phyloP scores from a whole-genome alignment of 2,329 filamentous ascomycete genomes.

The Colletotrichum sp. region DNA sequence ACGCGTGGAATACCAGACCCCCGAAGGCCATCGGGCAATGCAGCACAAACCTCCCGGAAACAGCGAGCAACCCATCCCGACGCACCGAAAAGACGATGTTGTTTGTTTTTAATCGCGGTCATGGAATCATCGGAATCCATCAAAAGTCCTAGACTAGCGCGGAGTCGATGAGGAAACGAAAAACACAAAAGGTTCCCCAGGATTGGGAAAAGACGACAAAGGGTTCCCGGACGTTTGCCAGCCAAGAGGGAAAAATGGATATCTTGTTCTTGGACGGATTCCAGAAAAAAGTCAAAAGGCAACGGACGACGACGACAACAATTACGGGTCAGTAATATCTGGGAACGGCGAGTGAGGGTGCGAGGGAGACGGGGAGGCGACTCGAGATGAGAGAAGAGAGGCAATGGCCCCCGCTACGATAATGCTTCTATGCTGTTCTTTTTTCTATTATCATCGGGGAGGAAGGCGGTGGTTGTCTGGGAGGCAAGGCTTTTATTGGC shows the following conservation, averaged over 20 bases:
- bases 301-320: background rate
- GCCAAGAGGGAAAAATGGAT: background rate
- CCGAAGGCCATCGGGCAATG: slow-evolving; percentile 11
- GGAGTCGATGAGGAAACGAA: slow-evolving; percentile 15
- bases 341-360: background rate
- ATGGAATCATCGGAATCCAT: slow-evolving; percentile 5
- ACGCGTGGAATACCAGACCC: slow-evolving; percentile 18
- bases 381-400: background rate
- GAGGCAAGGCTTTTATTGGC: slow-evolving; percentile 31
- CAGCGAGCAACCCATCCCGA: slow-evolving; percentile 7
- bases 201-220: background rate
- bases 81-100: background rate
- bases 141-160: slow-evolving; percentile 18
- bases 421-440: slow-evolving; percentile 23
- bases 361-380: background rate
- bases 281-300: background rate
- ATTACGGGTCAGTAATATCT: slow-evolving; percentile 10
- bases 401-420: slow-evolving; percentile 23
- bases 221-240: background rate
- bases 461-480: slow-evolving; percentile 29
- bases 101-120: background rate
- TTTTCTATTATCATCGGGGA: slow-evolving; percentile 13
- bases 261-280: background rate
- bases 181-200: background rate
- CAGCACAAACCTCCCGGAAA: slow-evolving; percentile 5